Evolutionary conservation across 495 filamentous ascomycete species (phyloP), one percentile per base, ranked within the genome.

Genomic region (Paragyromitra xinjiangensis): DNA sequence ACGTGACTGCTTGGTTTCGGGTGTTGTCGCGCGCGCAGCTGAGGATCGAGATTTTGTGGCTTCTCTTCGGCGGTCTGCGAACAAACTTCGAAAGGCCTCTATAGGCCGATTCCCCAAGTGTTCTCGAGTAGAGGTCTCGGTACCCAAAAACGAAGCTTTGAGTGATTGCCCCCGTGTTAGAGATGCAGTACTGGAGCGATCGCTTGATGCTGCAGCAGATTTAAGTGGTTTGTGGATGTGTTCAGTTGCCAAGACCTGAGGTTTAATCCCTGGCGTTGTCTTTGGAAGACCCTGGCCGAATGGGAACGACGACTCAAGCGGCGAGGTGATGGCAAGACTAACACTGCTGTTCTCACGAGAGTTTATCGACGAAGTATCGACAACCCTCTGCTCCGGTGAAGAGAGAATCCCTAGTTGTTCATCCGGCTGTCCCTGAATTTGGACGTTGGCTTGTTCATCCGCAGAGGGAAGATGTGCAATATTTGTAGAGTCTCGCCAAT

Each of bases 241-340:
- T 42, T 48, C n/a, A 37, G 24, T 4, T 51, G 74, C 74, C 74
- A 77, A 77, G 74, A 73, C 39, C 3, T 72, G 37, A 34, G 72
- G 65, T 61, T 69, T n/a, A 16, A 70, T 51, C 44, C 42, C 44
- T 61, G 71, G 9, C 44, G 37, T 34, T 16, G 53, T 26, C 37
- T 34, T 19, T 45, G 14, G 24, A 48, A 19, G 61, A 55, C 19
- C 73, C 73, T 34, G 59, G 67, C 24, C 48, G 12, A 9, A 51
- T 5, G 58, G 48, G 7, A 9, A 37, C 37, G 58, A 24, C n/a
- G 48, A 58, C 59, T 58, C 39, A 69, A 59, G 53, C 42, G 11
- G 39, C 50, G 12, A 22, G n/a, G 53, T 34, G 12, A 39, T 59
- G 16, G 29, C 29, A 14, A 22, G 2, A 26, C 56, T 16, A 39